Evolutionary conservation across 78 protist genomes (phyloP), one percentile per base, ranked within the genome.

Genomic region (Mastigamoeba balamuthi): DNA sequence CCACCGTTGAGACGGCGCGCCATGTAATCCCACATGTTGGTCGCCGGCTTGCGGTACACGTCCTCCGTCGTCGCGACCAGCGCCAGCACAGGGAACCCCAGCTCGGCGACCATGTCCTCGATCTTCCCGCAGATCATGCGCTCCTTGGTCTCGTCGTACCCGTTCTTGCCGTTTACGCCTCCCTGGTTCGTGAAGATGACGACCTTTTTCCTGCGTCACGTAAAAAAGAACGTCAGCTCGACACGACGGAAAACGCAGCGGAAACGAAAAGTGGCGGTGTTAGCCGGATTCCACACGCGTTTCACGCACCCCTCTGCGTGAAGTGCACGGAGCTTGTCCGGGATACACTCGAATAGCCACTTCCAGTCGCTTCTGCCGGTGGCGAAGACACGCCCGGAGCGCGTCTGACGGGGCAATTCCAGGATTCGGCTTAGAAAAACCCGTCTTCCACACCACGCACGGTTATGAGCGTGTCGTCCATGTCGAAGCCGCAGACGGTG

Each of bases 151-250:
- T 76, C 6, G 3, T 29, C 80, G 9, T 66, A 64, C 38, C 35
- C 5, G 7, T 28, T 6, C 9, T 7, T 28, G 27, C 9, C n/a
- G 28, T 40, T 40, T 40, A 76, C 42, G 9, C 73, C 75, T 6
- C 42, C 76, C 28, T 77, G 82, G 63, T 77, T 77, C 1, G 75
- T 30, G 72, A 77, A 65, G 33, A 77, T 77, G 43, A 77, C 82
- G 35, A 77, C 39, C 37, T 77, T 48, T 48, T 48, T 48, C 17
- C 58, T 48, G 17, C 17, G 58, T 48, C 33, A 48, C 33, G 17
- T n/a, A n/a, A n/a, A n/a, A n/a, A n/a, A n/a, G n/a, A n/a, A n/a
- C n/a, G n/a, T n/a, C n/a, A n/a, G n/a, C n/a, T n/a, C n/a, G n/a
- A n/a, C n/a, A n/a, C n/a, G n/a, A n/a, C n/a, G n/a, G n/a, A n/a